These are phyloP conservation scores for Calycina herbarum DNA, from an alignment of 2,329 filamentous ascomycete genomes.

Conservation along the genomic window DNA sequence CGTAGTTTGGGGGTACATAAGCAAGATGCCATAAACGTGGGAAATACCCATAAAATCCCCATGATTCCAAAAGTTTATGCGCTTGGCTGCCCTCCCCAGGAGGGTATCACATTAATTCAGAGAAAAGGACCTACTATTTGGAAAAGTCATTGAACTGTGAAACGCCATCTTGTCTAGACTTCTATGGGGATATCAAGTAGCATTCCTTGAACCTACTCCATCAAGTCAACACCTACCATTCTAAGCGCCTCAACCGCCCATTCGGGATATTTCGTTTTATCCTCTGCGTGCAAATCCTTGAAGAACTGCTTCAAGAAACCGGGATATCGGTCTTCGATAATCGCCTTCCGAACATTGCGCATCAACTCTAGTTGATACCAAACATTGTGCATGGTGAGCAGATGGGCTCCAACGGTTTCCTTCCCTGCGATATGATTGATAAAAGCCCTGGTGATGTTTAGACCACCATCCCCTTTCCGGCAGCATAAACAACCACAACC, in stretches of 20 bases:
- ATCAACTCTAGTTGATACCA: conserved; percentile 89
- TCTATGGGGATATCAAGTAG: neutral
- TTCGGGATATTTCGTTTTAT: conserved; percentile 66
- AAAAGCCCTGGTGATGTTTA: conserved; percentile 85
- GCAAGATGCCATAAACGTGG: neutral
- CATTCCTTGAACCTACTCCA: conserved; percentile 34
- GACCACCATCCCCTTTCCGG: conserved; percentile 63
- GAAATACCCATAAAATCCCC: too few relatives aligned
- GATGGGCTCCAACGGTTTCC: conserved; percentile 85
- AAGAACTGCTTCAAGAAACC: conserved; percentile 80
- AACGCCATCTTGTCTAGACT: neutral
- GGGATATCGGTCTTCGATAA: conserved; percentile 79
- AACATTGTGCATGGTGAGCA: conserved; percentile 93
- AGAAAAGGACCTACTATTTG: neutral
- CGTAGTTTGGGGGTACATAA: neutral
- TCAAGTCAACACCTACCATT: conserved; percentile 76
- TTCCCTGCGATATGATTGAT: conserved; percentile 90
- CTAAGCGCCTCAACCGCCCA: conserved; percentile 84
- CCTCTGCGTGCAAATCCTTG: conserved; percentile 62
- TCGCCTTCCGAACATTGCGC: conserved; percentile 70
- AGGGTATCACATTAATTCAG: neutral
- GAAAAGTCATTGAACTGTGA: neutral
- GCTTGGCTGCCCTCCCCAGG: neutral
- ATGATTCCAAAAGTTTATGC: neutral
- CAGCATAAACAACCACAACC: conserved; percentile 83